phyloP scores from a whole-genome alignment of 202 grass and related monocot genomes.

The Panicum virgatum region DNA sequence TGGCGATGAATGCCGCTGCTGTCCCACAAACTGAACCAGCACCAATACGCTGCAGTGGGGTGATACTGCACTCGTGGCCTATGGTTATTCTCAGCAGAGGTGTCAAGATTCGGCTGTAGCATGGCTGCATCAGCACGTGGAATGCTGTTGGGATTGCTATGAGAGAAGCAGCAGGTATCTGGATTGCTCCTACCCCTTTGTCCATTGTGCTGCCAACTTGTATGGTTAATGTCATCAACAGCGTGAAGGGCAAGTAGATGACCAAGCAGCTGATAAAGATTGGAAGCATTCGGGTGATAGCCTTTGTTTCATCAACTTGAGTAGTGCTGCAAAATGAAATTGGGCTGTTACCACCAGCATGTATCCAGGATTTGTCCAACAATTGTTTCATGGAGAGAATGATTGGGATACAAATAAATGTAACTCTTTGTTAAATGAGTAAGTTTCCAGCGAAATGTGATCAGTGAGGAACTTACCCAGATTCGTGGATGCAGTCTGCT shows the following conservation, averaged over 20 bases:
- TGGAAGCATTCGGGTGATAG: constrained; percentile 50
- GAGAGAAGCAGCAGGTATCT: constrained; percentile 64
- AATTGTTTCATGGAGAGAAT: constrained; percentile 7
- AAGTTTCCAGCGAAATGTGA: neutral
- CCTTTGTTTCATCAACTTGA: constrained; percentile 47
- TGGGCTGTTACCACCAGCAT: constrained; percentile 2
- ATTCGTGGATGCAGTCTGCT: constrained; percentile 5
- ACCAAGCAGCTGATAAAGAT: constrained; percentile 60
- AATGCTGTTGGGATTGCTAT: constrained; percentile 61
- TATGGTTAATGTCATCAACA: constrained; percentile 62
- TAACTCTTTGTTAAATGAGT: neutral
- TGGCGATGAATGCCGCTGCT: constrained; percentile 41
- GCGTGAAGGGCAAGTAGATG: constrained; percentile 46
- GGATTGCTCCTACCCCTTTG: constrained; percentile 17
- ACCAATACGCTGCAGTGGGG: constrained; percentile 48
- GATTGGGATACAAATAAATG: neutral
- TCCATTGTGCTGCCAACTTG: constrained; percentile 71
- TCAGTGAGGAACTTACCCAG: constrained; percentile 42
- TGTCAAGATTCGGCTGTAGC: constrained; percentile 40
- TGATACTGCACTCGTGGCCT: constrained; percentile 30
- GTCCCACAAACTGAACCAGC: constrained; percentile 40
- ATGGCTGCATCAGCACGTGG: constrained; percentile 57
- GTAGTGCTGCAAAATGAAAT: constrained; percentile 54
- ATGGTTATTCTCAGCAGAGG: constrained; percentile 37
- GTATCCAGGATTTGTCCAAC: constrained; percentile 44